phyloP scores from a whole-genome alignment of 2,329 filamentous ascomycete genomes.

The Xylaria sp. region DNA sequence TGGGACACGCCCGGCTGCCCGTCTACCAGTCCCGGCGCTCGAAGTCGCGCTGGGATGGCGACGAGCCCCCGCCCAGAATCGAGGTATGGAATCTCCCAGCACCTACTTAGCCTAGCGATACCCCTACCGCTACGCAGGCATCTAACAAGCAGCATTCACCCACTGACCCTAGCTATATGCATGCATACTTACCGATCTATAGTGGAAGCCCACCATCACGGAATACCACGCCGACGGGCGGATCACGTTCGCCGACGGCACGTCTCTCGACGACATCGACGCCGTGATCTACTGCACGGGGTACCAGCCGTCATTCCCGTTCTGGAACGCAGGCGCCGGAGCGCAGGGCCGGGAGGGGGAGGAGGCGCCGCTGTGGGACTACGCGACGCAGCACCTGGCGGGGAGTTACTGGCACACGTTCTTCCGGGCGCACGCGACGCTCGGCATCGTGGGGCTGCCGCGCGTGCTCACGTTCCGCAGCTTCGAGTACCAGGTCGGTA shows the following conservation, averaged over 20 bases:
- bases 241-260: conserved; percentile 47
- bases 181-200: too few relatives aligned
- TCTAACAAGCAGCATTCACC: too few relatives aligned
- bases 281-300: conserved; percentile 48
- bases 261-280: conserved; percentile 42
- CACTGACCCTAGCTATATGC: too few relatives aligned
- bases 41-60: conserved; percentile 53
- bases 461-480: conserved; percentile 55
- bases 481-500: conserved; percentile 61
- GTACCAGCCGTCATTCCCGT: conserved; percentile 48
- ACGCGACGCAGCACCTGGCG: conserved; percentile 46
- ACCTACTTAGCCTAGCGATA: too few relatives aligned
- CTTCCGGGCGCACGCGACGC: conserved; percentile 48
- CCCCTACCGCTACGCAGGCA: too few relatives aligned
- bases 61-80: conserved; percentile 49
- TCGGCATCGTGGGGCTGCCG: conserved; percentile 56
- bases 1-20: conserved; percentile 42
- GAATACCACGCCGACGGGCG: conserved; percentile 46
- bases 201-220: conserved; percentile 57
- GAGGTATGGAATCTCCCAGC: too few relatives aligned
- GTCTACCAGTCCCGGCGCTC: conserved; percentile 57
- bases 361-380: conserved; percentile 54
- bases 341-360: conserved; percentile 47
- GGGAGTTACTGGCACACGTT: conserved; percentile 58
- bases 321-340: conserved; percentile 51